Evolutionary conservation across 345 rosid genomes (phyloP).

Genomic region (Brassica rapa): DNA sequence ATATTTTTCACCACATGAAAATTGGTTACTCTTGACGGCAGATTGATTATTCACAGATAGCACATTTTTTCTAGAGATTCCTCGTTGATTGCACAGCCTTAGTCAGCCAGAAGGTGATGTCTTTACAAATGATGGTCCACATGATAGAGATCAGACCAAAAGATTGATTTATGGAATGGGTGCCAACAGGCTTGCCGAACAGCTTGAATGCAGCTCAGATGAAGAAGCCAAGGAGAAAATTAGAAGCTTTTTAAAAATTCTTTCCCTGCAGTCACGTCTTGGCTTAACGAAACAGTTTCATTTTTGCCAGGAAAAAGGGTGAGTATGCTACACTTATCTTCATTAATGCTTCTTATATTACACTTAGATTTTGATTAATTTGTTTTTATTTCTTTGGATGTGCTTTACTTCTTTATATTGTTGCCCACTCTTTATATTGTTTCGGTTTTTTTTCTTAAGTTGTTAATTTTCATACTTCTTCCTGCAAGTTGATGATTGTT

Average conservation of each 20-base stretch:
- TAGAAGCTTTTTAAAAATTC: slow-evolving; percentile 65
- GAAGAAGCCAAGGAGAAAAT: slow-evolving; percentile 80
- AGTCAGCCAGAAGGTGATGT: slow-evolving; percentile 81
- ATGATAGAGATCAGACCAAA: slow-evolving; percentile 88
- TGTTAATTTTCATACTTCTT: background rate
- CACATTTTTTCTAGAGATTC: slow-evolving; percentile 87
- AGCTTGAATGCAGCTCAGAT: slow-evolving; percentile 75
- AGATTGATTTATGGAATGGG: slow-evolving; percentile 99
- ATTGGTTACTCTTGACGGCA: slow-evolving; percentile 84
- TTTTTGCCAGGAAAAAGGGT: slow-evolving; percentile 82
- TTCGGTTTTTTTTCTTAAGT: background rate
- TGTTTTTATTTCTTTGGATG: background rate
- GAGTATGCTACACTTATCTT: slow-evolving; percentile 29
- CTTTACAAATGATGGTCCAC: slow-evolving; percentile 64
- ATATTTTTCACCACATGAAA: slow-evolving; percentile 57
- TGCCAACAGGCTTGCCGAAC: slow-evolving; percentile 80
- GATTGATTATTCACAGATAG: slow-evolving; percentile 91
- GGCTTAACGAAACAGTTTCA: slow-evolving; percentile 72
- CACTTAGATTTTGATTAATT: background rate
- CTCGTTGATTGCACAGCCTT: slow-evolving; percentile 67
- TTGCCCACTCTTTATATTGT: background rate
- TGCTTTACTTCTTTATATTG: background rate
- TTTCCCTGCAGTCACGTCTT: slow-evolving; percentile 83
- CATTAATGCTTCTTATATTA: background rate
- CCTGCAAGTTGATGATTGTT: background rate